Evolutionary conservation across 768 basidiomycete species (phyloP).

Genomic region (Hypsizygus marmoreus): DNA sequence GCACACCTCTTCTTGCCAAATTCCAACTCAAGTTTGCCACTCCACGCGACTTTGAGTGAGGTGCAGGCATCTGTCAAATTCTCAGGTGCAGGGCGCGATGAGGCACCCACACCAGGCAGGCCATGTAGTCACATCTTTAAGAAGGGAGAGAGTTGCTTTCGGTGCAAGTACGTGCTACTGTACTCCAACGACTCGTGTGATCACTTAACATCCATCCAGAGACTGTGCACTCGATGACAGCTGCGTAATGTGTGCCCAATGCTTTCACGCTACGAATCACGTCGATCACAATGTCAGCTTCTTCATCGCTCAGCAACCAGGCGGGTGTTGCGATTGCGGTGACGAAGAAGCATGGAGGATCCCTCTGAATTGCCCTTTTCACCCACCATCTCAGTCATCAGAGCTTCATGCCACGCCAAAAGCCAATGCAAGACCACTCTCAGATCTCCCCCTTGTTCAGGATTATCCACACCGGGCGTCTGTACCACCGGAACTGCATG

Average conservation of each 20-base stretch:
- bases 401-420: conserved; percentile 41
- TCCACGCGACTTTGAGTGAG: conserved; percentile 67
- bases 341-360: conserved; percentile 86
- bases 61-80: conserved; percentile 63
- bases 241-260: conserved; percentile 86
- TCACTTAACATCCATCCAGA: conserved; percentile 40
- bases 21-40: conserved; percentile 61
- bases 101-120: conserved; percentile 63
- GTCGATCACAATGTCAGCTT: conserved; percentile 89
- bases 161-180: conserved; percentile 79
- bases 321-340: conserved; percentile 95
- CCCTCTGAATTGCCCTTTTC: conserved; percentile 69
- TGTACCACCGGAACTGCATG: conserved; percentile 66
- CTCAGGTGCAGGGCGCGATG: conserved; percentile 60
- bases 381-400: conserved; percentile 54
- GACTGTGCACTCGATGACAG: conserved; percentile 91
- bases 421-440: conserved; percentile 39
- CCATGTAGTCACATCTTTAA: conserved; percentile 86
- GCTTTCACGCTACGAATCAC: conserved; percentile 90
- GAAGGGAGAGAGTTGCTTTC: conserved; percentile 90
- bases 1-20: conserved; percentile 71
- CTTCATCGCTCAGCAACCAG: conserved; percentile 88
- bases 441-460: conserved; percentile 61
- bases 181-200: conserved; percentile 1
- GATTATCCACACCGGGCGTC: conserved; percentile 58